Evolutionary conservation across 2,329 filamentous ascomycete genomes (phyloP).

Genomic region (Neodidymelliopsis sp.): DNA sequence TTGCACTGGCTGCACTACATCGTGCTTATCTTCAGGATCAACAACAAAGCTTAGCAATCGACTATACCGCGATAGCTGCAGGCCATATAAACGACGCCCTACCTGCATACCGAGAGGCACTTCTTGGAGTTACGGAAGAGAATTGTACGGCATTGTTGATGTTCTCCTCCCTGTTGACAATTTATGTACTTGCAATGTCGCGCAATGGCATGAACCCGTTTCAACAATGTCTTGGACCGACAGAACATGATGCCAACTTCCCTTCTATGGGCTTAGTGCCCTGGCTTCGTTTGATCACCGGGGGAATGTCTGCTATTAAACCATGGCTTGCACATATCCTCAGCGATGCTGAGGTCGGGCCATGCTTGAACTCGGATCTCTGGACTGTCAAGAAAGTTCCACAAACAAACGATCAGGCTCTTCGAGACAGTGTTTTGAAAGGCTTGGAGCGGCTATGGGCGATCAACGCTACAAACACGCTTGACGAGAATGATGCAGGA

Average conservation of each 20-base stretch:
- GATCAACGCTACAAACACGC: too few species aligned
- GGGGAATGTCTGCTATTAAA: not conserved
- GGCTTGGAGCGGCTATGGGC: not conserved
- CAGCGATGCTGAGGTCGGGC: not conserved
- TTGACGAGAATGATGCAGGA: not conserved
- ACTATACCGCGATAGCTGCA: not conserved
- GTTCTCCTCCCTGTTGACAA: not conserved
- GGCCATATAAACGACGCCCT: not conserved
- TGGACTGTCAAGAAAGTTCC: not conserved
- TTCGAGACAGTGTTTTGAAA: not conserved
- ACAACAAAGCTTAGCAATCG: not conserved
- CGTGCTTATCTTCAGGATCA: not conserved
- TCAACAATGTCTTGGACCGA: not conserved
- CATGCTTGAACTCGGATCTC: not conserved
- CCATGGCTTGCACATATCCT: not conserved
- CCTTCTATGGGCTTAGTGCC: not conserved
- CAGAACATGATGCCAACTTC: not conserved
- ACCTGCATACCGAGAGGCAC: not conserved
- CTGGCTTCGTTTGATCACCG: not conserved
- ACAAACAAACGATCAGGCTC: not conserved
- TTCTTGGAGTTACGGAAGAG: not conserved
- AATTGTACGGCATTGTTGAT: slow-evolving; percentile 1
- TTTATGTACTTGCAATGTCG: slow-evolving; percentile 1
- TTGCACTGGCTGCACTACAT: not conserved
- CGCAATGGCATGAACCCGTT: not conserved